phyloP scores from a whole-genome alignment of 2,329 filamentous ascomycete species.

The Curvularia sp. region DNA sequence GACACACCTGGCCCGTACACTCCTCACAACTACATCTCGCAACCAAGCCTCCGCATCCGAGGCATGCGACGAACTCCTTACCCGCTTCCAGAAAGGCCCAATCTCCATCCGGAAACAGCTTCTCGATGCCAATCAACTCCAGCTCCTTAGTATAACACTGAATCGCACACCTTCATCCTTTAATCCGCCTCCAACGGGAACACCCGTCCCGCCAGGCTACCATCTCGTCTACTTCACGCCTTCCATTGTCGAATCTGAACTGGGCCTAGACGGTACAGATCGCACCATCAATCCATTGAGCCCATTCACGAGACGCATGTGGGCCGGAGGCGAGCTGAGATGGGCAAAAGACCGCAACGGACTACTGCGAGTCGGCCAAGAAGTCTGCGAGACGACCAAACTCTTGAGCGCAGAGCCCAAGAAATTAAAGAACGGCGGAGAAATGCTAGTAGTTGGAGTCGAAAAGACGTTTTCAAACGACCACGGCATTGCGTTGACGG shows the following conservation, averaged over 20 bases:
- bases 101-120: conserved; percentile 41
- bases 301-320: conserved; percentile 79
- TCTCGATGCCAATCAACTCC: conserved; percentile 44
- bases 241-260: conserved; percentile 65
- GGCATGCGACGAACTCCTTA: conserved; percentile 41
- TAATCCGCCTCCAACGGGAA: conserved; percentile 31
- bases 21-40: conserved; percentile 27
- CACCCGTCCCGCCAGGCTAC: conserved; percentile 69
- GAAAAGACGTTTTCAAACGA: conserved; percentile 59
- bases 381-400: conserved; percentile 54
- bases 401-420: conserved; percentile 56
- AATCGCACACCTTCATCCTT: conserved; percentile 33
- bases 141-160: conserved; percentile 41
- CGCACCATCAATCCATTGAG: conserved; percentile 74
- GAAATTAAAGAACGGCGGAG: conserved; percentile 58
- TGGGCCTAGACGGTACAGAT: conserved; percentile 86
- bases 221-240: conserved; percentile 91
- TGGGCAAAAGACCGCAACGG: conserved; percentile 54
- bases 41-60: conserved; percentile 35
- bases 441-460: conserved; percentile 67
- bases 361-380: conserved; percentile 40
- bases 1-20: conserved; percentile 28
- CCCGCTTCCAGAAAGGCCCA: conserved; percentile 39
- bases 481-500: conserved; percentile 45
- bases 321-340: conserved; percentile 81